Percentiles rank a stretch among this genome's conserved stretches.
phyloP scores from a whole-genome alignment of 352 stramenopile species.

The Globisporangium emineosum region DNA sequence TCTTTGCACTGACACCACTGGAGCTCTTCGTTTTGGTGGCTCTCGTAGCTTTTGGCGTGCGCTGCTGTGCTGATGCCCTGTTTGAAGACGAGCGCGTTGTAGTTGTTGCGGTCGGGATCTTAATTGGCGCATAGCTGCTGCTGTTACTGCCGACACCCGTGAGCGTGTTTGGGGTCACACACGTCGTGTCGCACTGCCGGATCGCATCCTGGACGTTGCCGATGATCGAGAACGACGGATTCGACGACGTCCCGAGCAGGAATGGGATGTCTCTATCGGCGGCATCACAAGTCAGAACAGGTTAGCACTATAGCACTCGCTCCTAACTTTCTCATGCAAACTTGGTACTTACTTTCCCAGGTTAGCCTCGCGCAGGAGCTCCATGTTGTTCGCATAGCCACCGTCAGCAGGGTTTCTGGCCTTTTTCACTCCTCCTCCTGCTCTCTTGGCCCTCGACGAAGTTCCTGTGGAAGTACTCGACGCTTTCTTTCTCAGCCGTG shows the following conservation, averaged over 20 bases:
- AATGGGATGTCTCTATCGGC: conserved; percentile 62
- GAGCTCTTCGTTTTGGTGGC: neutral
- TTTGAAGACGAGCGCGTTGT: neutral
- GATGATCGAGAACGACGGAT: conserved; percentile 68
- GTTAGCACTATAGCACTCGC: too few species aligned
- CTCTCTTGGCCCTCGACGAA: neutral
- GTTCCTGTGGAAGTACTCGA: neutral
- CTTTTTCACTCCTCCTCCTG: conserved; percentile 13
- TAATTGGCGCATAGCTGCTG: conserved; percentile 6
- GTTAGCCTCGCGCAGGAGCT: conserved; percentile 59
- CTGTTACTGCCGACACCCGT: neutral
- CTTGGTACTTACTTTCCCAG: conserved; percentile 40
- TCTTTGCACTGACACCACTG: conserved; percentile 11
- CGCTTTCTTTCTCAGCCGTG: conserved; percentile 10
- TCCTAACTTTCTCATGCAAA: too few species aligned
- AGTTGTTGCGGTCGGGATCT: conserved; percentile 6
- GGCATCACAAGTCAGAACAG: neutral
- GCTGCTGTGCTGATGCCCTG: neutral
- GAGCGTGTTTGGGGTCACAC: conserved; percentile 30
- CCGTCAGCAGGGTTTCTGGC: neutral
- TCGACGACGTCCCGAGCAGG: conserved; percentile 50
- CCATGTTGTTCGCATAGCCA: conserved; percentile 44
- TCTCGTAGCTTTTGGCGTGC: neutral
- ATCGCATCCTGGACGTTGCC: conserved; percentile 72
- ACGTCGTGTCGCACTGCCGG: conserved; percentile 61